Base-by-base conservation (phyloP, 176 grass and related monocot genomes). In the Bonia amplexicaulis region DNA sequence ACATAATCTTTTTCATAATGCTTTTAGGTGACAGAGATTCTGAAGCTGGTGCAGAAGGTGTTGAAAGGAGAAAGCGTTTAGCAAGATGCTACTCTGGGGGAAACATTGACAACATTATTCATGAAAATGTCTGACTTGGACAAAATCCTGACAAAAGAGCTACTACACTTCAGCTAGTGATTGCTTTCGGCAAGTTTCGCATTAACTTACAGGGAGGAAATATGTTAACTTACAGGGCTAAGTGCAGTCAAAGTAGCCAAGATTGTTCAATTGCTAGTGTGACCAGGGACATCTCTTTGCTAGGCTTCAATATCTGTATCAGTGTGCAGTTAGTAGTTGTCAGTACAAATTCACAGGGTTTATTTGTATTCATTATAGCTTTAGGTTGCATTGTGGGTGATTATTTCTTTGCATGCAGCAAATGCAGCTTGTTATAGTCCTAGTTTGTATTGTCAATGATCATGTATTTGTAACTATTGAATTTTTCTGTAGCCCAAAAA, bases 21-120 rank as follows among this genome's bases (percentile, higher is more conserved):
- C 47, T 62, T 41, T 9, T 72, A 94, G 92, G 90, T 94, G 45
- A 92, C 71, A 57, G 92, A 94, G 61, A 90, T 94, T 85, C 84
- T 94, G 33, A 82, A 85, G 68, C 65, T 92, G 71, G 87, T 72
- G 6, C 85, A 94, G 77, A 94, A 82, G 74, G 87, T 82, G 27
- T 68, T 94, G 66, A 88, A 94, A 87, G 90, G 92, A 66, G 84
- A 94, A 87, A 93, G 23, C 8, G 73, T 90, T 44, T 67, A 87
- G 61, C 29, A 79, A 29, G 44, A 10, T 52, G 22, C 27, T 20
- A 55, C 2, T 59, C 2, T 33, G 31, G 22, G n/a, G 6, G 25
- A 70, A 75, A 68, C 42, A 70, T 45, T 87, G 17, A 79, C 51
- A 20, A 5, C 63, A 72, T 1, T 70, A 35, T 86, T 29, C 42